Conservation (phyloP, 371 early-diverging fungal species). For the Actinomortierella wolfii region DNA sequence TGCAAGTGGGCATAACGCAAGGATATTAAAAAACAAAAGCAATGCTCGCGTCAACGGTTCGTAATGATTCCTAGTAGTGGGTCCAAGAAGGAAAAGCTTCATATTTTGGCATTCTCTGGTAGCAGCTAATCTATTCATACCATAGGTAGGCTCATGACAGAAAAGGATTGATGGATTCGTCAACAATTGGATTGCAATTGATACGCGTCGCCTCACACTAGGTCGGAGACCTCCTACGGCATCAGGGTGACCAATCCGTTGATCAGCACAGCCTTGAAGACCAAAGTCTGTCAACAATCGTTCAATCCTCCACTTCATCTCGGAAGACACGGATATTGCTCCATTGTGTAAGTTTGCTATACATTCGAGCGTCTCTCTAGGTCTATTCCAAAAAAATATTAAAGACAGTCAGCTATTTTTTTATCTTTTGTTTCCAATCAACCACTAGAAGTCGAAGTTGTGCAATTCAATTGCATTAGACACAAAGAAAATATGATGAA, state of each 20-base stretch:
- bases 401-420: no score
- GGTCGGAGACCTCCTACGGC: constrained; percentile 26
- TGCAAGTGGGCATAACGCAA: no score
- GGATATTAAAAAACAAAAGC: no score
- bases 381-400: no score
- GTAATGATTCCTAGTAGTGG: no score
- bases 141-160: constrained; percentile 52
- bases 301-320: constrained; percentile 35
- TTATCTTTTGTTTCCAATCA: no score
- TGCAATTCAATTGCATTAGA: no score
- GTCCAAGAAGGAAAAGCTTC: no score
- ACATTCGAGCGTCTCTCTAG: constrained; percentile 17
- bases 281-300: constrained; percentile 27
- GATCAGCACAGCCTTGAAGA: constrained; percentile 16
- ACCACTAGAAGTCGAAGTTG: no score
- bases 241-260: constrained; percentile 9
- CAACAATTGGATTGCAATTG: constrained; percentile 68
- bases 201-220: constrained; percentile 66
- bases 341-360: constrained; percentile 18
- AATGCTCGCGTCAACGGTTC: no score
- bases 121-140: no score
- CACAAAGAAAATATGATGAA: background rate
- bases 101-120: no score
- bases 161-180: constrained; percentile 55
- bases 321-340: constrained; percentile 24